Evolutionary conservation across 1,139 yeast species (phyloP).

Genomic region (Hemisphaericaspora subhashii): DNA sequence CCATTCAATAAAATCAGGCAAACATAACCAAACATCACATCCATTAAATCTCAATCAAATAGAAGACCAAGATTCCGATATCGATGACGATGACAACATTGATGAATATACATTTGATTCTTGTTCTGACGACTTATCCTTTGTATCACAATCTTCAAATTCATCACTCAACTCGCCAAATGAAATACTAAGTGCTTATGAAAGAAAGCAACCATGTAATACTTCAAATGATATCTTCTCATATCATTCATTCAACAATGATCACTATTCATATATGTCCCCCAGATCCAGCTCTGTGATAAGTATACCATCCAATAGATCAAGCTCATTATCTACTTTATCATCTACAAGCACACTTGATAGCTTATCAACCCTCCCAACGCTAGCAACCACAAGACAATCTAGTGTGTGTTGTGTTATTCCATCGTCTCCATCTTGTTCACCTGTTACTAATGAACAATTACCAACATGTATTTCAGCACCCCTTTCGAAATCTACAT

Average conservation of each 20-base stretch:
- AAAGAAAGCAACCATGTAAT: background rate
- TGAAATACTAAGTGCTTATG: background rate
- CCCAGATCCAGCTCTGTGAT: slow-evolving; percentile 6
- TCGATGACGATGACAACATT: slow-evolving; percentile 6
- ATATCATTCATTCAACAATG: slow-evolving; percentile 9
- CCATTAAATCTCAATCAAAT: slow-evolving; percentile 2
- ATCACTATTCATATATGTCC: slow-evolving; percentile 5
- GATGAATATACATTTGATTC: slow-evolving; percentile 7
- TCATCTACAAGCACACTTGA: slow-evolving; percentile 2
- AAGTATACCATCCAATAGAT: slow-evolving; percentile 6
- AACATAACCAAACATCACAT: slow-evolving; percentile 1
- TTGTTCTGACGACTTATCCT: slow-evolving; percentile 11
- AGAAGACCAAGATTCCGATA: slow-evolving; percentile 6
- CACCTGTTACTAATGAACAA: slow-evolving; percentile 4
- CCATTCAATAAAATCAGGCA: slow-evolving; percentile 5
- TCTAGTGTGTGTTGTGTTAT: background rate
- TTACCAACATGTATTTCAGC: background rate
- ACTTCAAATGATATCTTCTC: slow-evolving; percentile 5
- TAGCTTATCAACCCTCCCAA: background rate
- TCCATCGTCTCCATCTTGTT: slow-evolving; percentile 4
- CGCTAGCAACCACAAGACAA: slow-evolving; percentile 3
- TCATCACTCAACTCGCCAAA: slow-evolving; percentile 4
- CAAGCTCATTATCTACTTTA: slow-evolving; percentile 2
- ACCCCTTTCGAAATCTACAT: slow-evolving; percentile 4
- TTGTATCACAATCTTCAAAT: slow-evolving; percentile 3